Evolutionary conservation across 2,329 filamentous ascomycete species (phyloP).

Genomic region (Hypoxylon sp.): DNA sequence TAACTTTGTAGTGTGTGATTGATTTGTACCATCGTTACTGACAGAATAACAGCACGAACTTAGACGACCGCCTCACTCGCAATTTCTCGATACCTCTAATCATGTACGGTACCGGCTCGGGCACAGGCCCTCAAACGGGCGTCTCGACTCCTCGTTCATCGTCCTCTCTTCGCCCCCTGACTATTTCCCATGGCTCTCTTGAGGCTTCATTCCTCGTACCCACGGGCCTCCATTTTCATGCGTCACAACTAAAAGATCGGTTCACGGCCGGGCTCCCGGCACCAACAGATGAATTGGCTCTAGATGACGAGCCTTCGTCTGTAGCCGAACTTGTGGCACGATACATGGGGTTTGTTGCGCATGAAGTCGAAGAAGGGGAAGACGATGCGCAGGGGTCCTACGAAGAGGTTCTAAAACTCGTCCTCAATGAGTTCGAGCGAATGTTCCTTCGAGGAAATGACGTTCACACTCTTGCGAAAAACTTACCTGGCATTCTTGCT

Average conservation of each 20-base stretch:
- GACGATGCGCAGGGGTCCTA: conserved; percentile 90
- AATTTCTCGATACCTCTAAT: conserved; percentile 61
- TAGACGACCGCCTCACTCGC: conserved; percentile 11
- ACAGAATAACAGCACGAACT: conserved; percentile 18
- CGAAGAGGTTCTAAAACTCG: conserved; percentile 90
- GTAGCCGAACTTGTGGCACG: conserved; percentile 90
- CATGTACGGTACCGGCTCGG: conserved; percentile 82
- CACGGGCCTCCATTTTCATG: conserved; percentile 95
- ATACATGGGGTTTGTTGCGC: conserved; percentile 90
- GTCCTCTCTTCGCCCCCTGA: conserved; percentile 90
- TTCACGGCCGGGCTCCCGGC: conserved; percentile 88
- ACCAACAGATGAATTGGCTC: conserved; percentile 95
- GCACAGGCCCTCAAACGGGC: conserved; percentile 89
- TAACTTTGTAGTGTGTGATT: not conserved
- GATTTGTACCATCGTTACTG: conserved; percentile 7
- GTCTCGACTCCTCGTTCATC: conserved; percentile 96
- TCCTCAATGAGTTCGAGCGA: conserved; percentile 96
- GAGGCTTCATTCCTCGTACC: conserved; percentile 97
- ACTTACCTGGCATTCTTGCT: conserved; percentile 86
- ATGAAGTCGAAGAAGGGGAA: conserved; percentile 91
- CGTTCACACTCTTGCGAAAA: conserved; percentile 88
- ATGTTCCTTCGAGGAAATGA: conserved; percentile 96
- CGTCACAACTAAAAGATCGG: conserved; percentile 90
- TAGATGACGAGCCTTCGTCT: conserved; percentile 99
- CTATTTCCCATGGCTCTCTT: conserved; percentile 91